These are phyloP conservation scores for Phytophthora brassicae DNA, from an alignment of 352 stramenopile genomes.

Conservation along the genomic window DNA sequence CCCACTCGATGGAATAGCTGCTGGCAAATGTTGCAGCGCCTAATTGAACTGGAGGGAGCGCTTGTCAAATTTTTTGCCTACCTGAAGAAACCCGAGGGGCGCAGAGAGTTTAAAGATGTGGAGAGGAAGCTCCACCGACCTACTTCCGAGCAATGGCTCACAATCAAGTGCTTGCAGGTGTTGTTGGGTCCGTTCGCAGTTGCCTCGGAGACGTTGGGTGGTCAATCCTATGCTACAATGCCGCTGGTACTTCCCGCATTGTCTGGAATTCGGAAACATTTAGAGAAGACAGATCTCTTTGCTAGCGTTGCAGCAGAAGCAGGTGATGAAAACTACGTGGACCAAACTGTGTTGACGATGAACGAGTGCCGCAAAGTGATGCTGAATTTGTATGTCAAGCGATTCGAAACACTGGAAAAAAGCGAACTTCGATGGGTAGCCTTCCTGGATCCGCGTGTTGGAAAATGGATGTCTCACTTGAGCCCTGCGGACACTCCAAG, in stretches of 20 bases:
- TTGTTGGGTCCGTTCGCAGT: slow-evolving; percentile 1
- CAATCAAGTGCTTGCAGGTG: slow-evolving; percentile 4
- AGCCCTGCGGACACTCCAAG: neutral
- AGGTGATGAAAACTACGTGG: slow-evolving; percentile 4
- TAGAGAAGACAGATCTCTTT: slow-evolving; percentile 2
- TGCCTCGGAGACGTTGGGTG: neutral
- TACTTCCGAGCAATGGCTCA: neutral
- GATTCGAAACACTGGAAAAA: neutral
- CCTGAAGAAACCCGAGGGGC: neutral
- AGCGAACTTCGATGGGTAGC: neutral
- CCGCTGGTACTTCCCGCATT: slow-evolving; percentile 4
- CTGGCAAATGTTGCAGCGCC: slow-evolving; percentile 3
- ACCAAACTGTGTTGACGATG: slow-evolving; percentile 4
- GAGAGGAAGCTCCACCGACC: neutral
- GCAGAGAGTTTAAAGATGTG: slow-evolving; percentile 6
- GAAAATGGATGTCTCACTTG: neutral
- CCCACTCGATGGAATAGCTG: slow-evolving; percentile 13
- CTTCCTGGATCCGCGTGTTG: neutral
- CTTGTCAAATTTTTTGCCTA: neutral
- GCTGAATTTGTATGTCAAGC: neutral
- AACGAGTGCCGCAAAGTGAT: slow-evolving; percentile 7
- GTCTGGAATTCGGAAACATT: neutral
- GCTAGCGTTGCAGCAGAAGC: neutral
- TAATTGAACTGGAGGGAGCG: slow-evolving; percentile 1
- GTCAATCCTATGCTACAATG: slow-evolving; percentile 3